Evolutionary conservation across 2,329 filamentous ascomycete species (phyloP).

Genomic region (Colletotrichum sp.): DNA sequence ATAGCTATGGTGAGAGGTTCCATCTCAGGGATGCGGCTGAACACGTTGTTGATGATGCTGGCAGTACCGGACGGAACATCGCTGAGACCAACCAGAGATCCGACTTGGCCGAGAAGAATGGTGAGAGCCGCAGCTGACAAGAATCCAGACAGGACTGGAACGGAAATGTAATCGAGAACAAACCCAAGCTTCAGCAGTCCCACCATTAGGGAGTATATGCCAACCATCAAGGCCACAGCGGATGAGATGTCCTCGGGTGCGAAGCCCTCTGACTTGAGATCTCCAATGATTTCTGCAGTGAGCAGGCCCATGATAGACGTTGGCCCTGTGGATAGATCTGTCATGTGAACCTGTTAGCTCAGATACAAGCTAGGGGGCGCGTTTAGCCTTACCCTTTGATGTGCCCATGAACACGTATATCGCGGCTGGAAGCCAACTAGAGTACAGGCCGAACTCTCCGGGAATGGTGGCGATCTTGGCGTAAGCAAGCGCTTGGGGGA

Average conservation of each 20-base stretch:
- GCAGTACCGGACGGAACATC: slow-evolving; percentile 57
- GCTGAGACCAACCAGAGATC: slow-evolving; percentile 60
- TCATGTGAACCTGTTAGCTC: not conserved
- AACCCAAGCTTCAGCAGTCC: slow-evolving; percentile 69
- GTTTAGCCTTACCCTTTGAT: slow-evolving; percentile 55
- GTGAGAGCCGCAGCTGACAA: slow-evolving; percentile 71
- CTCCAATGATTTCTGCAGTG: slow-evolving; percentile 63
- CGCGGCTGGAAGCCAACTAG: slow-evolving; percentile 62
- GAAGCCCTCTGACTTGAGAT: slow-evolving; percentile 55
- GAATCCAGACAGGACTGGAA: slow-evolving; percentile 68
- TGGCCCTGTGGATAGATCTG: slow-evolving; percentile 66
- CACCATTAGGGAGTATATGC: slow-evolving; percentile 62
- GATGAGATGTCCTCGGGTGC: slow-evolving; percentile 61
- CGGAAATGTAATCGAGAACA: slow-evolving; percentile 69
- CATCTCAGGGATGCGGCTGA: slow-evolving; percentile 59
- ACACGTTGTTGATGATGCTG: slow-evolving; percentile 63
- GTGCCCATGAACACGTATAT: slow-evolving; percentile 67
- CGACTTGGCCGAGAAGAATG: slow-evolving; percentile 70
- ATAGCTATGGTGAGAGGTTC: slow-evolving; percentile 64
- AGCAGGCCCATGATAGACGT: slow-evolving; percentile 69
- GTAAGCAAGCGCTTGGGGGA: slow-evolving; percentile 67
- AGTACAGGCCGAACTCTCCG: slow-evolving; percentile 64
- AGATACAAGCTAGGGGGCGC: not conserved
- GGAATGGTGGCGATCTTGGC: slow-evolving; percentile 67
- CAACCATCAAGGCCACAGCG: slow-evolving; percentile 68